Evolutionary conservation across 805 yeast species (phyloP), one percentile per base, ranked within the genome.

Genomic region (Candida adriatica): DNA sequence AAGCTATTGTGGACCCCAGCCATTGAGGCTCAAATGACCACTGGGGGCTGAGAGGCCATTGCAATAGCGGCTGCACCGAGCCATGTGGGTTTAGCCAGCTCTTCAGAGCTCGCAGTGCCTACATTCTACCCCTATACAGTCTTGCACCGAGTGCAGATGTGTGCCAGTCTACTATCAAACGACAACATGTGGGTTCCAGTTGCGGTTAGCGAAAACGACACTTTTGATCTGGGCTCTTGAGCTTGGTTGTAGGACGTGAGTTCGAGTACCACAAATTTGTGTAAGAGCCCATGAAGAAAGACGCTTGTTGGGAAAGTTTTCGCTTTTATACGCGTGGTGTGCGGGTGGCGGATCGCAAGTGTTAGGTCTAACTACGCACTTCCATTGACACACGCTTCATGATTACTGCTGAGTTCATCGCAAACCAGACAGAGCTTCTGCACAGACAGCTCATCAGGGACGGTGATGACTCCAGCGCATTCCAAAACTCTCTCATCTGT

Each of bases 161-260:
- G 29, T 39, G 53, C 55, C 45, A 43, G 52, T 45, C 51, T 51
- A 51, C 55, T 51, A 51, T 51, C 55, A 51, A 51, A 51, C 55
- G 48, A 49, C 55, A 51, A 49, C 54, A 34, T 46, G 49, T 49
- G 37, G 50, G 49, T 33, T 29, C 22, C 46, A 46, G 53, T 49
- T 51, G 55, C 49, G 55, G 55, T 51, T 51, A 51, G 55, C 55
- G 55, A 51, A 51, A 51, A 48, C 45, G 45, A 53, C 55, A 40
- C 13, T 16, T 16, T 14, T 16, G 20, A 11, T 43, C 39, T 19
- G 39, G 42, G 35, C 39, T 26, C 42, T 31, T 34, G 38, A 39
- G 38, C 46, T 43, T 41, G 32, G 29, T 39, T 29, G 27, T 24
- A 30, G 18, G 31, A 37, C 40, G 13, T 29, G 29, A 15, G 23